These are phyloP conservation scores for Diaporthe sp. DNA, from an alignment of 2,329 filamentous ascomycete genomes.

Conservation along the genomic window DNA sequence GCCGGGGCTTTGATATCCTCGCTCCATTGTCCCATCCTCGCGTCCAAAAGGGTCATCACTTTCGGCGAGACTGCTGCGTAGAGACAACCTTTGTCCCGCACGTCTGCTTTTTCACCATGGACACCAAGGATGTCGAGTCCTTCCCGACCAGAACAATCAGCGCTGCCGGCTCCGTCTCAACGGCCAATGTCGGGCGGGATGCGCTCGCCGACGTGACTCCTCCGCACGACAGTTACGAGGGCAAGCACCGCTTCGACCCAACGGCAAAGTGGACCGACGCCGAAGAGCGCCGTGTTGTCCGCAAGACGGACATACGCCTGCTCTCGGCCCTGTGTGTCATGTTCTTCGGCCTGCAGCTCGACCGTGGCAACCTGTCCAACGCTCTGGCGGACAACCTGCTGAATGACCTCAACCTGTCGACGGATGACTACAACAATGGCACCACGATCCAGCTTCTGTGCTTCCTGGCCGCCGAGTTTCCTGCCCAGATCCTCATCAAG, in stretches of 20 bases:
- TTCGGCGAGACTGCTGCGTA: neutral
- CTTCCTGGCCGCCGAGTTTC: conserved; percentile 69
- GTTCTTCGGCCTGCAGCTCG: conserved; percentile 74
- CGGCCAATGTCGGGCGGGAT: conserved; percentile 53
- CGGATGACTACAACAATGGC: conserved; percentile 70
- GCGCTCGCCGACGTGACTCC: conserved; percentile 50
- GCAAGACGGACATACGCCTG: conserved; percentile 62
- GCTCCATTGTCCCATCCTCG: neutral
- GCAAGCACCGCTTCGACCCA: conserved; percentile 56
- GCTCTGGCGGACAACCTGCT: conserved; percentile 74
- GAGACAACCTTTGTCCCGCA: neutral
- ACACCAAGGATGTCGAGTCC: conserved; percentile 43
- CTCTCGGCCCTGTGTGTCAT: conserved; percentile 59
- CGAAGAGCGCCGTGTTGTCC: conserved; percentile 68
- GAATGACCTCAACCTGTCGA: conserved; percentile 60
- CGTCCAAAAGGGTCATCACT: neutral
- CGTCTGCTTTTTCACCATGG: conserved; percentile 29
- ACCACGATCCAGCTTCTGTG: conserved; percentile 67
- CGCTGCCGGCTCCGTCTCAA: conserved; percentile 44
- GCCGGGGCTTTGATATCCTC: neutral
- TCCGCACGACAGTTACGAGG: conserved; percentile 54
- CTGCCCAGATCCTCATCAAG: conserved; percentile 70
- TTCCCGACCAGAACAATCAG: conserved; percentile 39
- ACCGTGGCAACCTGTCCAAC: conserved; percentile 73
- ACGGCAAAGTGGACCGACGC: conserved; percentile 62